Base-by-base conservation (phyloP, 441 rosid genomes). In the Euphorbia neoarborescens region DNA sequence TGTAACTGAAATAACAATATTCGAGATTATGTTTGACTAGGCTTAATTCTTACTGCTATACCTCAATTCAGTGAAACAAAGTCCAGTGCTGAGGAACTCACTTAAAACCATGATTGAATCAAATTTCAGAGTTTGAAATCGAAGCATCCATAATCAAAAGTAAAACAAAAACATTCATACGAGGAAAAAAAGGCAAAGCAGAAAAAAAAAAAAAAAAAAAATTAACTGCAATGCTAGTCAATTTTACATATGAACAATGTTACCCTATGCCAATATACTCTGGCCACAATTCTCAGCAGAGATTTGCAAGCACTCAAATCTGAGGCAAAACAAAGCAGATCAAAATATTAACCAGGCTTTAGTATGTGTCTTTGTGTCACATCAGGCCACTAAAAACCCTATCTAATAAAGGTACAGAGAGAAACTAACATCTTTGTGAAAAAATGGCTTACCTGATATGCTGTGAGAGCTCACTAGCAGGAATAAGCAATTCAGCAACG, bases 381-480 rank as follows among this genome's bases (percentile, higher is more conserved):
- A n/a, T 59, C 62, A 22, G 14, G 10, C 61, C 15, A 17, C 19
- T 22, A 58, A 62, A 51, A 68, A 65, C 62, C 46, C 13, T 58
- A 34, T 24, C 54, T n/a, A 6, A 35, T 69, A 30, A 63, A 62
- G 62, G 42, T n/a, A 20, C 17, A 56, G 37, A 25, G 5, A 19
- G 30, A 17, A 35, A 63, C 19, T 5, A 59, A 64, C 34, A 22
- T 15, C 46, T 44, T 19, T 17, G 60, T 10, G 48, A 71, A 61
- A 67, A 73, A 73, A 15, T 59, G 48, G 50, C n/a, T 44, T 84
- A 91, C 99, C 99, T 94, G 89, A 94, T 94, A 76, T 91, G 99
- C 74, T 94, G 92, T 65, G 99, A 94, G 72, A 94, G 91, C 84
- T 94, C 99, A 76, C 99, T 94, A 24, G 93, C 94, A 78, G 97